Base-by-base conservation (phyloP, 202 grass and related monocot genomes). In the Carex sylvatica region DNA sequence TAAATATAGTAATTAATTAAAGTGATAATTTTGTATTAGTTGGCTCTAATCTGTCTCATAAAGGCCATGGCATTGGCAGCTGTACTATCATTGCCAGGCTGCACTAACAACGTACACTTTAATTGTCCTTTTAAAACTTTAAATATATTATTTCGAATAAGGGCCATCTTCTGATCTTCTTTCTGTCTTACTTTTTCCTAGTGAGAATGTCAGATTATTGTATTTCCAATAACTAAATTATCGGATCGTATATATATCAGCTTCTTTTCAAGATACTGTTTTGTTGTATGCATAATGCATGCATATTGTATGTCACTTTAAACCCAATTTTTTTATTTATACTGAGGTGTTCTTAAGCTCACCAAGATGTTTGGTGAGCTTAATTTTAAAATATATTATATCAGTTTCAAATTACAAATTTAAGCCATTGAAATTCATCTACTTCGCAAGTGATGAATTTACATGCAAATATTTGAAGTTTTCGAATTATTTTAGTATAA, bases 161-260 rank as follows among this genome's bases (percentile, higher is more conserved):
- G 65, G 78, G 36, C 35, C 36, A 44, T 49, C 35, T 65, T 55
- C 33, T 49, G 19, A 24, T 49, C 35, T 80, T 55, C 56, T 65
- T 63, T 80, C 59, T 62, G 78, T 63, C 78, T 81, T 66, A n/a
- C 79, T 52, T 81, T 81, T 67, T 19, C 59, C 15, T 81, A 81
- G 56, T 67, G 23, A 81, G 60, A 67, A 54, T 68, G 56, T 81
- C 23, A 81, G 38, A 67, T 81, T 81, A 67, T 22, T 67, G 24
- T 75, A 26, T 55, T 55, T 55, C 47, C 71, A 52, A 75, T 55
- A 75, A 31, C 30, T 30, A 75, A 0, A 75, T n/a, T 15, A 51
- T 73, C 12, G 69, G 42, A 51, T 72, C 69, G 49, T 72, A 72
- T 70, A 20, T 72, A 72, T 70, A 20, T 35, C 12, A 4, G 26